Conservation (phyloP, 192 early-diverging fungal species). For the Coemansia sp. region DNA sequence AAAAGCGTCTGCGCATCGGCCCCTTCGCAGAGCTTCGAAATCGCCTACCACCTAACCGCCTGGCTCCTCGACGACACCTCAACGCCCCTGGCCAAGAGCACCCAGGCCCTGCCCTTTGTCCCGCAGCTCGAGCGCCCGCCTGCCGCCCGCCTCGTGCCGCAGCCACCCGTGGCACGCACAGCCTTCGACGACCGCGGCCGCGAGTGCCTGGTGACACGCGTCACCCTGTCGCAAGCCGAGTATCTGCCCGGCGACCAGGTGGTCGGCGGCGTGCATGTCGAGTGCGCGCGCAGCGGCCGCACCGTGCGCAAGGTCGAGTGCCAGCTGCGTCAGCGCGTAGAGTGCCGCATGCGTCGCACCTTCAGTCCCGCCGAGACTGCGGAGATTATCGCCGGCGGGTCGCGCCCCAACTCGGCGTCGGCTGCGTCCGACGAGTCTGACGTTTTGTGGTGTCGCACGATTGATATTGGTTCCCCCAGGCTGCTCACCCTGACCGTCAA, state of each 20-base stretch:
- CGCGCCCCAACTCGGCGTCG: slow-evolving; percentile 38
- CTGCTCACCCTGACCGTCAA: slow-evolving; percentile 29
- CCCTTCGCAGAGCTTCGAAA: slow-evolving; percentile 48
- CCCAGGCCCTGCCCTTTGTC: slow-evolving; percentile 21
- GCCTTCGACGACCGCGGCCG: slow-evolving; percentile 42
- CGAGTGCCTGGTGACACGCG: slow-evolving; percentile 36
- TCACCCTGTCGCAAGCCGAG: slow-evolving; percentile 44
- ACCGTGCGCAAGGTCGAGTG: slow-evolving; percentile 42
- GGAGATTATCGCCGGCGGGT: slow-evolving; percentile 18
- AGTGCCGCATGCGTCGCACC: slow-evolving; percentile 49
- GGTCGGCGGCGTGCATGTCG: slow-evolving; percentile 46
- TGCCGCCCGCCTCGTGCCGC: slow-evolving; percentile 5
- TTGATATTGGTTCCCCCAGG: slow-evolving; percentile 27
- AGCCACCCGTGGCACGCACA: slow-evolving; percentile 23
- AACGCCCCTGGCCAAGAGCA: not conserved
- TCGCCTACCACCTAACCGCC: slow-evolving; percentile 35
- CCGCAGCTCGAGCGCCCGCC: slow-evolving; percentile 14
- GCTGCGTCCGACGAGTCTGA: slow-evolving; percentile 39
- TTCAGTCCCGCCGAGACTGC: slow-evolving; percentile 41
- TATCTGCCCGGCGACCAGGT: slow-evolving; percentile 49
- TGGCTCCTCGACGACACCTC: slow-evolving; percentile 17
- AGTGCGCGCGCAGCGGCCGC: slow-evolving; percentile 32
- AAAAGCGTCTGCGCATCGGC: slow-evolving; percentile 26
- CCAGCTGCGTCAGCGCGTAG: slow-evolving; percentile 45
- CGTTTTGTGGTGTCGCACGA: slow-evolving; percentile 40